These are phyloP conservation scores for Asparagopsis taxiformis DNA, from an alignment of 31 red algal genomes.

Conservation along the genomic window DNA sequence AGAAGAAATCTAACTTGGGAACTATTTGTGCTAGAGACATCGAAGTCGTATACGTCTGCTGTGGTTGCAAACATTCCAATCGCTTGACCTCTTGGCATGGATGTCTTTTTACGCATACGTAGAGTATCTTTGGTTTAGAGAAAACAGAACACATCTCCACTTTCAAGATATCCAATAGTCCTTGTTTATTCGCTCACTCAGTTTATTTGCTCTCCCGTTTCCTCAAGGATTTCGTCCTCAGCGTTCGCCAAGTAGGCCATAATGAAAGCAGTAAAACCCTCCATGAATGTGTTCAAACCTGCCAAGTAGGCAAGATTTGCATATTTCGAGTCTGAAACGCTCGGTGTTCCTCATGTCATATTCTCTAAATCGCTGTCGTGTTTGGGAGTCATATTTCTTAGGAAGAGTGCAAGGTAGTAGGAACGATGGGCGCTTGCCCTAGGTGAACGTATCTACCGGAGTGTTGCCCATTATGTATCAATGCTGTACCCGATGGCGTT, in stretches of 20 bases:
- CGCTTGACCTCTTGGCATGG: slow-evolving; percentile 91
- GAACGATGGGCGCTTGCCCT: slow-evolving; percentile 79
- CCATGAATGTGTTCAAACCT: slow-evolving; percentile 86
- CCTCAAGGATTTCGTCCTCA: slow-evolving; percentile 98
- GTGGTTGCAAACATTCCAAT: slow-evolving; percentile 97
- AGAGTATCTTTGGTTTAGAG: slow-evolving; percentile 82
- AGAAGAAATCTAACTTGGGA: slow-evolving; percentile 86
- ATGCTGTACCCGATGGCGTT: neutral
- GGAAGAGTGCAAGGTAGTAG: slow-evolving; percentile 87
- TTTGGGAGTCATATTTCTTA: slow-evolving; percentile 78
- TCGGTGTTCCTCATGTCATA: slow-evolving; percentile 94
- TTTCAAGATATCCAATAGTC: slow-evolving; percentile 96
- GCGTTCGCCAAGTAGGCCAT: slow-evolving; percentile 93
- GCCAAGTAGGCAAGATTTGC: slow-evolving; percentile 98
- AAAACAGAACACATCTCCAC: slow-evolving; percentile 92
- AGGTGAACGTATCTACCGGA: slow-evolving; percentile 93
- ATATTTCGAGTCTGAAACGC: slow-evolving; percentile 95
- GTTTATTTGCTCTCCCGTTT: slow-evolving; percentile 86
- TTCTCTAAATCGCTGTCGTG: slow-evolving; percentile 89
- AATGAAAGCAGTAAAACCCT: slow-evolving; percentile 50
- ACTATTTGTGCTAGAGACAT: slow-evolving; percentile 86
- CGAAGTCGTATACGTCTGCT: slow-evolving; percentile 83
- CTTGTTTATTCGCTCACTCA: slow-evolving; percentile 67
- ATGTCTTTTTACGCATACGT: slow-evolving; percentile 96
- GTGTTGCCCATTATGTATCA: neutral